Base-by-base conservation (phyloP, 345 rosid genomes). In the Rhodomyrtus tomentosa region DNA sequence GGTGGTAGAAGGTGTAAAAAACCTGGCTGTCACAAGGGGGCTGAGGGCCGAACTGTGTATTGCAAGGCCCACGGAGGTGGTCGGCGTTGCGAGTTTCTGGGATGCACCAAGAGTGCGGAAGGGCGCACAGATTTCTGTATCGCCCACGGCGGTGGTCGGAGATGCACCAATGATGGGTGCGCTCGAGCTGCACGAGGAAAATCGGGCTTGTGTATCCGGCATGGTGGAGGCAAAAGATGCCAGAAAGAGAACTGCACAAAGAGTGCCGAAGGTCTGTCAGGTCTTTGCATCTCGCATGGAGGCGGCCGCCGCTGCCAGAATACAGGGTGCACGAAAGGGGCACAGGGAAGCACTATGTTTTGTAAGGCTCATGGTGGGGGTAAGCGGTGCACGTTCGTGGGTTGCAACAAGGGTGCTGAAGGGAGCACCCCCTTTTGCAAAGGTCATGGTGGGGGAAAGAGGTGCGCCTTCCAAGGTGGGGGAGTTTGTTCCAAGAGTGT, bases 41-140 rank as follows among this genome's bases (percentile, higher is more conserved):
- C 99, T 32, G 99, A 97, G 91, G 99, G 99, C 50, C 90, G 98
- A 29, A 97, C 99, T 40, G 98, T 94, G 55, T 97, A 93, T 88
- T 97, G 99, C 87, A 97, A 97, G 91, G 96, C 98, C 85, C 99
- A 97, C 84, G 99, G 99, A 62, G 99, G 99, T 73, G 99, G 98
- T 55, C 95, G 98, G 32, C 92, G 99, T 49, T 97, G 99, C 85
- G 99, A 97, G 56, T 91, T 86, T 85, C 98, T 97, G 36, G 99
- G 99, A 55, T 97, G 99, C 90, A 97, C 99, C 50, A 97, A 97
- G 89, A 95, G 98, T 84, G 99, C 99, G 25, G 99, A 97, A 90
- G 99, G 99, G 72, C 95, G 98, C 56, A 97, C 98, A 42, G 98
- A 97, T 81, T 95, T 86, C 49, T 97, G 99, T 86, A 97, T 97